These are phyloP conservation scores for Phytophthora colocasiae DNA, from an alignment of 352 stramenopile species.

Conservation along the genomic window DNA sequence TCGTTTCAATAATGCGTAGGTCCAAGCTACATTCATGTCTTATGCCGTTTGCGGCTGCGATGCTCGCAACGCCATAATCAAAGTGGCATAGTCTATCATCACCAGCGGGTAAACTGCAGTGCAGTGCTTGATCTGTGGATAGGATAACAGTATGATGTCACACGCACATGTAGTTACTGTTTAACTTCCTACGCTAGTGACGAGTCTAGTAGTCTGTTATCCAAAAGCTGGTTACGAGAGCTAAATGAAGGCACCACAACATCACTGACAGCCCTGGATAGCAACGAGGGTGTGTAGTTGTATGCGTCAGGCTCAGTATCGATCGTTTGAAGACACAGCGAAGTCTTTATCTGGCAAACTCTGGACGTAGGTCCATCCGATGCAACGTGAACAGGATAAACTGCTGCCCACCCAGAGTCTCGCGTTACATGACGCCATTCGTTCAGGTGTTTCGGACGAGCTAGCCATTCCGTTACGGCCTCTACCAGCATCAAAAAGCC, in stretches of 20 bases:
- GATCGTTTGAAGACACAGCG: conserved; percentile 4
- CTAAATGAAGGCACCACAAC: conserved; percentile 1
- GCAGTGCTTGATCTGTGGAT: conserved; percentile 2
- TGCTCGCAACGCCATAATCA: conserved; percentile 24
- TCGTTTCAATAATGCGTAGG: conserved; percentile 15
- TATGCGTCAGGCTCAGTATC: too few species aligned
- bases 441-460: not conserved
- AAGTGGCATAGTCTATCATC: not conserved
- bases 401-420: conserved; percentile 6
- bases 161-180: not conserved
- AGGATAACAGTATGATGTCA: not conserved
- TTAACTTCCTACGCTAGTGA: not conserved
- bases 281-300: too few species aligned
- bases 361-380: not conserved
- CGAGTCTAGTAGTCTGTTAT: conserved; percentile 7
- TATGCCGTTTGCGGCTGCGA: conserved; percentile 17
- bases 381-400: not conserved
- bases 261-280: not conserved
- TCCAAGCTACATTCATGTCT: not conserved
- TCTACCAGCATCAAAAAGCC: conserved; percentile 4
- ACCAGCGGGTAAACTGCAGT: not conserved
- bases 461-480: conserved; percentile 5
- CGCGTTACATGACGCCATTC: conserved; percentile 1
- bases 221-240: conserved; percentile 6
- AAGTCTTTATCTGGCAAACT: conserved; percentile 1